Evolutionary conservation across 345 rosid species (phyloP).

Genomic region (Trapa incisa): DNA sequence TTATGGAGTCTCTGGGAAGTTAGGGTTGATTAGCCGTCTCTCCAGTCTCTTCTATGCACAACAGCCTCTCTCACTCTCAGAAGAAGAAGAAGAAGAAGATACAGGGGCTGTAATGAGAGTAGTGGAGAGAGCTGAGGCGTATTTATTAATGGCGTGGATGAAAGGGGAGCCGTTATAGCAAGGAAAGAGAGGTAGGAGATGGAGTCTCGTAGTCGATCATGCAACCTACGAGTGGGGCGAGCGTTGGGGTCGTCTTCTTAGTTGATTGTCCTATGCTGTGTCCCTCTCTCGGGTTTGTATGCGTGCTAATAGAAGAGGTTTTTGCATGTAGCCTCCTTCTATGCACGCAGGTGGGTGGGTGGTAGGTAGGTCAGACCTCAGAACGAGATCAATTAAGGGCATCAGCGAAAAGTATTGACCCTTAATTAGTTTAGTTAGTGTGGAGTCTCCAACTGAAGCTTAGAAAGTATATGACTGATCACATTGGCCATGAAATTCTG

Average conservation of each 20-base stretch:
- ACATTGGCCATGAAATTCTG: too few species aligned
- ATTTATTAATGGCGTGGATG: neutral
- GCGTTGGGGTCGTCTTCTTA: neutral
- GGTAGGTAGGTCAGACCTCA: too few species aligned
- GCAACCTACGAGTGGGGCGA: neutral
- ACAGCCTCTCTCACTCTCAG: neutral
- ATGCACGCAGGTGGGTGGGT: too few species aligned
- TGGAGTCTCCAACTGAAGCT: too few species aligned
- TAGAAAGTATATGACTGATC: too few species aligned
- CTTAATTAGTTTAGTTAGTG: too few species aligned
- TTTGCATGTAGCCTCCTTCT: too few species aligned
- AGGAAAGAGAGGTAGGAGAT: constrained; percentile 1
- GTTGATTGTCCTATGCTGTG: neutral
- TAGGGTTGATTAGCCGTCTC: too few species aligned
- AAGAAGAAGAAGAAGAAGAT: neutral
- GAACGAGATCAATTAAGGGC: too few species aligned
- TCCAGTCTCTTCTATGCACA: neutral
- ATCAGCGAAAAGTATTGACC: too few species aligned
- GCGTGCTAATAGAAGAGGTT: too few species aligned
- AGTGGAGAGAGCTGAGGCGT: neutral
- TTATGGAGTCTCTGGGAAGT: neutral
- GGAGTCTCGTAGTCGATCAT: neutral
- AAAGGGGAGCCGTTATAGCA: neutral
- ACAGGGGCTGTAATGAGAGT: neutral
- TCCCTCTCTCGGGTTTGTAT: too few species aligned